Percentiles rank a stretch among this genome's conserved stretches.
These are phyloP conservation scores for Gyrodon lividus DNA, from an alignment of 768 basidiomycete species.

Conservation along the genomic window DNA sequence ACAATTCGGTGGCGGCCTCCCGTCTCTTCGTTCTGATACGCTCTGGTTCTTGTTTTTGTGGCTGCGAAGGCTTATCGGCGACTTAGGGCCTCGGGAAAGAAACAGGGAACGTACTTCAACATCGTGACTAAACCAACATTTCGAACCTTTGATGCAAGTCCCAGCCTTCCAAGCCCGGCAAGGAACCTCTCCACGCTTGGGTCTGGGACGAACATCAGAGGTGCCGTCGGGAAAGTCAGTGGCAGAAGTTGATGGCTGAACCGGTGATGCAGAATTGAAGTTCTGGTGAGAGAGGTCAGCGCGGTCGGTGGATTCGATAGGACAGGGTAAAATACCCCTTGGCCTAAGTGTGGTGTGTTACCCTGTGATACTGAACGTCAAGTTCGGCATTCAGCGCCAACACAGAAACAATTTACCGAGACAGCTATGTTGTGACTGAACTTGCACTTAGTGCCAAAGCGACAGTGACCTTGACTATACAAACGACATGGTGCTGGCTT, in stretches of 20 bases:
- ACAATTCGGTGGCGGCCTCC: background rate
- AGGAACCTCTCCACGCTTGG: conserved; percentile 20
- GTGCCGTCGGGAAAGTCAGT: background rate
- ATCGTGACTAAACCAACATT: conserved; percentile 37
- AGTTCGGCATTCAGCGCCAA: background rate
- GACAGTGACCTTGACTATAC: conserved; percentile 26
- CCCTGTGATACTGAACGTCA: conserved; percentile 2
- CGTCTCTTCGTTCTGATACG: background rate
- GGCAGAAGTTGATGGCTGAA: background rate
- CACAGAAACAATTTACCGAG: conserved; percentile 2
- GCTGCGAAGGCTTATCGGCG: background rate
- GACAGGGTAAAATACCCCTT: background rate
- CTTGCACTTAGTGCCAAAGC: conserved; percentile 25
- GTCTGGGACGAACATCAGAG: conserved; percentile 19
- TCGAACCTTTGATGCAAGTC: conserved; percentile 35
- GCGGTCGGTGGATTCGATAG: background rate
- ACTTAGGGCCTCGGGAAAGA: background rate
- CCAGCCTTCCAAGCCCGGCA: conserved; percentile 39
- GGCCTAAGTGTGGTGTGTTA: background rate
- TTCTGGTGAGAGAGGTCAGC: background rate
- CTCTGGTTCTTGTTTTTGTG: conserved; percentile 10
- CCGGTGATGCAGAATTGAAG: background rate
- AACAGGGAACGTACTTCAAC: conserved; percentile 26
- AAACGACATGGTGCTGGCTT: conserved; percentile 19
- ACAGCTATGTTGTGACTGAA: conserved; percentile 17